Evolutionary conservation across 2,329 filamentous ascomycete genomes (phyloP).

Genomic region (Penicillium hesseltinei): DNA sequence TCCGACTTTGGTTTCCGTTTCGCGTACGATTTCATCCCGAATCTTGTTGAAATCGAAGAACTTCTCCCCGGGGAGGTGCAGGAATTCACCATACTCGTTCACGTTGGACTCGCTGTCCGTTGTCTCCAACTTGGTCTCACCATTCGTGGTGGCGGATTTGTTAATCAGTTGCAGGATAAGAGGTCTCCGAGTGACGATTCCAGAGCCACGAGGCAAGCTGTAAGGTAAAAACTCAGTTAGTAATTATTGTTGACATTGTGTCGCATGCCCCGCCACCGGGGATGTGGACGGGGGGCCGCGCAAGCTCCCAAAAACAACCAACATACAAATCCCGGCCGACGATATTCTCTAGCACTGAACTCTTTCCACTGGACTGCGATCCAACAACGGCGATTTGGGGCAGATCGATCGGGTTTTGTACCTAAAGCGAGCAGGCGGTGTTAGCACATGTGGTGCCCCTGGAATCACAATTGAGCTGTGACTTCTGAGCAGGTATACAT

Average conservation of each 20-base stretch:
- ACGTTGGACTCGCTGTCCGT: conserved; percentile 84
- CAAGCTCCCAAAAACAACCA: not conserved
- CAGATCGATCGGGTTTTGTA: conserved; percentile 98
- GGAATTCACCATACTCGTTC: conserved; percentile 98
- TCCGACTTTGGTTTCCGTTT: conserved; percentile 95
- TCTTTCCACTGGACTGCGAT: conserved; percentile 98
- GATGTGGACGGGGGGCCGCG: conserved; percentile 3
- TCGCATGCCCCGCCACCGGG: conserved; percentile 17
- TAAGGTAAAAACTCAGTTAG: conserved; percentile 25
- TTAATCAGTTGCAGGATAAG: conserved; percentile 98
- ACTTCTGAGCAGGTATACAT: conserved; percentile 38
- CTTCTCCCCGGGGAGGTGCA: conserved; percentile 96
- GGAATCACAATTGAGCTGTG: conserved; percentile 5
- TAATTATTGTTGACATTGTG: conserved; percentile 22
- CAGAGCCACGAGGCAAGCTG: conserved; percentile 92
- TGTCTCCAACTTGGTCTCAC: conserved; percentile 63
- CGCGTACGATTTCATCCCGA: conserved; percentile 91
- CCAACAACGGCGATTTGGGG: conserved; percentile 98
- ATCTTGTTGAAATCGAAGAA: conserved; percentile 99
- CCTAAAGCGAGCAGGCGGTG: conserved; percentile 49
- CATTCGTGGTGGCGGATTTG: conserved; percentile 69
- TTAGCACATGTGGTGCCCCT: conserved; percentile 22
- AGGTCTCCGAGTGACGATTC: conserved; percentile 93
- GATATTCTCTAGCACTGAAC: conserved; percentile 97
- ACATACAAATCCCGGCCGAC: conserved; percentile 97